Base-by-base conservation (phyloP, 2,329 filamentous ascomycete genomes). In the Microdochium bolleyi region DNA sequence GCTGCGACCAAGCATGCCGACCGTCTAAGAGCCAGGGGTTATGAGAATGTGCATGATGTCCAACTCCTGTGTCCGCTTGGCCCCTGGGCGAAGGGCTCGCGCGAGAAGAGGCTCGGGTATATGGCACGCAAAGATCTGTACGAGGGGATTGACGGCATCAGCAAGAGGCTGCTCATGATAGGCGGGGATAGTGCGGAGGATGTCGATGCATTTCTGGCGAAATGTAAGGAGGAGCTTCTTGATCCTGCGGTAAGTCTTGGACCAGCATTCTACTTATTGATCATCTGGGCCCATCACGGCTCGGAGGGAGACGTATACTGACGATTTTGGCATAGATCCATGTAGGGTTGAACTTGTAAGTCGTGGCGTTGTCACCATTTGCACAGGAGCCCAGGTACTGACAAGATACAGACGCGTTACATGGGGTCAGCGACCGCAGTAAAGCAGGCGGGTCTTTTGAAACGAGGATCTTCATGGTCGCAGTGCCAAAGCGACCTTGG, bases 181-280 rank as follows among this genome's bases (percentile, higher is more conserved):
- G 64, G 68, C 68, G 61, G 61, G 46, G 53, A 53, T 16, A 52
- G 46, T 41, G 52, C 50, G 24, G 57, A 48, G 48, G 55, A 55
- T 46, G 55, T 60, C 16, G 52, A 55, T 19, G 38, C 25, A 11
- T 54, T 59, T 14, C 25, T 58, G 22, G 53, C 38, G 4, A 34
- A 50, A 41, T 56, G 54, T 24, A 58, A 54, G 50, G 53, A 50
- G 9, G 58, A 59, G 16, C 30, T 59, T 4, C 52, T 56, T 46
- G 54, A 57, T 46, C 50, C 52, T 24, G 14, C 25, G 37, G 57
- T 59, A 49, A 50, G 38, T 46, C 25, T 13, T 24, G 24, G 1
- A 19, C 5, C 41, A 8, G 14, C 14, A 46, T 8, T 8, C 4
- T 16, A 7, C 16, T 19, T 16, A 7, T 30, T 30, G 5, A 5